Conservation (phyloP, 148 eudicot genomes). For the Fallopia convolvulus region DNA sequence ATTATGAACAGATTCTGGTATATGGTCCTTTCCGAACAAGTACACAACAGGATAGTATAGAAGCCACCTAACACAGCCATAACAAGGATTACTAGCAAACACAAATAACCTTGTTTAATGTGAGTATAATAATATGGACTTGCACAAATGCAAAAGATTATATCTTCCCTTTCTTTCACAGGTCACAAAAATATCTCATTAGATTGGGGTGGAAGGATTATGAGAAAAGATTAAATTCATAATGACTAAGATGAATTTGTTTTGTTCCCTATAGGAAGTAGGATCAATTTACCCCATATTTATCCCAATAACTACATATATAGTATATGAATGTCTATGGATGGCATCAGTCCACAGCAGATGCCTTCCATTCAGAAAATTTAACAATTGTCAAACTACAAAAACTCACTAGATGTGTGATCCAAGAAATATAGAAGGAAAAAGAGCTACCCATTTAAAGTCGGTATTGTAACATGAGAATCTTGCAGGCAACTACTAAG, state of each 20-base stretch:
- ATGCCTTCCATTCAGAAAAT: too few relatives aligned
- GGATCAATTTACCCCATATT: not conserved
- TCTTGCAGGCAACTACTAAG: conserved; percentile 66
- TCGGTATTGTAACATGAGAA: conserved; percentile 70
- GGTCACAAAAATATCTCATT: not conserved
- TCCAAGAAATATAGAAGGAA: not conserved
- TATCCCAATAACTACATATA: too few relatives aligned
- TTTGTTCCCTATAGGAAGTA: not conserved
- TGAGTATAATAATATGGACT: not conserved
- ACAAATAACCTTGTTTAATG: not conserved
- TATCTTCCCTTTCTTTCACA: not conserved
- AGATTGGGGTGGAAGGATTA: not conserved
- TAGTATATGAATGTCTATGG: too few relatives aligned
- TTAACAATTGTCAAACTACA: too few relatives aligned
- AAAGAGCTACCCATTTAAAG: conserved; percentile 73
- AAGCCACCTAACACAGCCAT: conserved; percentile 65
- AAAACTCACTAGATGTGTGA: not conserved
- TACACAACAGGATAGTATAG: conserved; percentile 92
- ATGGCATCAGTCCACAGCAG: too few relatives aligned
- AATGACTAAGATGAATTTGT: not conserved
- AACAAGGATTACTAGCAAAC: conserved; percentile 8
- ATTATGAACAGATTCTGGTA: conserved; percentile 63
- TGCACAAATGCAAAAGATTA: not conserved
- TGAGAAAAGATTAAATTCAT: not conserved
- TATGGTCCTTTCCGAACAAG: conserved; percentile 67